Conservation (phyloP, 306 rosid genomes). For the Fragaria vesca region DNA sequence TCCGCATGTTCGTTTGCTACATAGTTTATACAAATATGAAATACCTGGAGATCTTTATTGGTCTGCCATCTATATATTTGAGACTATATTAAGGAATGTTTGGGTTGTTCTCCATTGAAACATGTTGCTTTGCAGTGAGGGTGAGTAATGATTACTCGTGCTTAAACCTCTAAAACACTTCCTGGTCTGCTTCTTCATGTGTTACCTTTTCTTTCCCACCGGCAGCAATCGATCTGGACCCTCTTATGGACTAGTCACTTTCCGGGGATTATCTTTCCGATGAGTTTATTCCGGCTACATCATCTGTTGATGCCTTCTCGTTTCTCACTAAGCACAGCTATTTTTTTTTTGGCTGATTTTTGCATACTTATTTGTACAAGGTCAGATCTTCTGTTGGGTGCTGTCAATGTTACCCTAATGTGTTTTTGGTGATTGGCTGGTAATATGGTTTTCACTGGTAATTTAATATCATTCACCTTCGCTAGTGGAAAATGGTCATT, state of each 20-base stretch:
- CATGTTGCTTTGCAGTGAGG: background rate
- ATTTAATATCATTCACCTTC: no score
- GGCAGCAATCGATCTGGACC: background rate
- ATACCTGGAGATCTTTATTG: background rate
- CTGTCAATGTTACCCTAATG: no score
- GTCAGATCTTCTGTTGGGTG: no score
- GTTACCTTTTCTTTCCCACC: background rate
- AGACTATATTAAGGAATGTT: background rate
- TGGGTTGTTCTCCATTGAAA: background rate
- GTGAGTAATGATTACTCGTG: conserved; percentile 21
- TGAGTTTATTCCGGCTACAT: background rate
- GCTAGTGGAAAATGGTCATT: no score
- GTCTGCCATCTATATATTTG: background rate
- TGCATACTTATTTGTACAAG: no score
- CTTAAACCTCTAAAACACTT: background rate
- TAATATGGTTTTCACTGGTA: no score
- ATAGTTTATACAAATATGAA: background rate
- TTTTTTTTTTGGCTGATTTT: no score
- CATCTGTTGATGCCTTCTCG: background rate
- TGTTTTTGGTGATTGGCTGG: no score
- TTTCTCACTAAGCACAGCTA: background rate
- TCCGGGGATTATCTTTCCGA: background rate
- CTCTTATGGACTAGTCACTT: background rate
- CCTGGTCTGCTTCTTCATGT: background rate
- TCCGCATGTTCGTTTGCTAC: background rate